Percentiles rank a stretch among this genome's conserved stretches.
phyloP scores from a whole-genome alignment of 805 yeast genomes.

The Ogataea angusta region DNA sequence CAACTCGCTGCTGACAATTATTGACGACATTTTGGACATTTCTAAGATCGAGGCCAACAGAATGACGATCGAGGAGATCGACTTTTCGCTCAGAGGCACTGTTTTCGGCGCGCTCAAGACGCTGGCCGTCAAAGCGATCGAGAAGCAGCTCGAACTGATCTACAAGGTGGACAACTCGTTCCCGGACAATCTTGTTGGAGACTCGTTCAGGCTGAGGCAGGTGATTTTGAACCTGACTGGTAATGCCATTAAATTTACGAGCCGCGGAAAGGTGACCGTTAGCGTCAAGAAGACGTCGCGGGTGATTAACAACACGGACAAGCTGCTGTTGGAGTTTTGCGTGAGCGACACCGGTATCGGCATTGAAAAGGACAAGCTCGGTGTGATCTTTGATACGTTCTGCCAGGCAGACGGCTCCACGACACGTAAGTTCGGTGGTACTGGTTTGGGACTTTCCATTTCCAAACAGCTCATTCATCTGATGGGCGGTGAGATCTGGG shows the following conservation, averaged over 20 bases:
- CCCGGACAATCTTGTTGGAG: conserved; percentile 85
- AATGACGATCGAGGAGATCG: conserved; percentile 89
- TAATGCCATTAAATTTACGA: conserved; percentile 86
- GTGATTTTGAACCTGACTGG: conserved; percentile 85
- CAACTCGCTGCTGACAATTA: conserved; percentile 78
- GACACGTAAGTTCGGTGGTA: conserved; percentile 89
- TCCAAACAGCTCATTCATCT: conserved; percentile 83
- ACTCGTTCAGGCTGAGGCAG: conserved; percentile 82
- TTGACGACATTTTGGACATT: conserved; percentile 87
- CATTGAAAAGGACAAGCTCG: conserved; percentile 79
- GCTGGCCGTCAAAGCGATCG: conserved; percentile 84
- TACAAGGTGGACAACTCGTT: conserved; percentile 83
- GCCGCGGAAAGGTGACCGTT: conserved; percentile 74
- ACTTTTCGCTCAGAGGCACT: conserved; percentile 80
- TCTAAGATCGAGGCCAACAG: conserved; percentile 91
- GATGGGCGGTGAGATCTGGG: conserved; percentile 96
- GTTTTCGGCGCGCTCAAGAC: conserved; percentile 90
- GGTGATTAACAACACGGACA: conserved; percentile 38
- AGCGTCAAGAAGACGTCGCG: conserved; percentile 57
- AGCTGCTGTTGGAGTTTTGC: conserved; percentile 69
- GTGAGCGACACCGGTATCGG: conserved; percentile 92
- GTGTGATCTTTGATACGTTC: conserved; percentile 82
- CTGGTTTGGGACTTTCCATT: conserved; percentile 84
- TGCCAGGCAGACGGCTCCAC: conserved; percentile 95
- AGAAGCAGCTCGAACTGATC: conserved; percentile 73